Conservation (phyloP, 2,329 filamentous ascomycete species). For the Colletotrichum higginsianum region DNA sequence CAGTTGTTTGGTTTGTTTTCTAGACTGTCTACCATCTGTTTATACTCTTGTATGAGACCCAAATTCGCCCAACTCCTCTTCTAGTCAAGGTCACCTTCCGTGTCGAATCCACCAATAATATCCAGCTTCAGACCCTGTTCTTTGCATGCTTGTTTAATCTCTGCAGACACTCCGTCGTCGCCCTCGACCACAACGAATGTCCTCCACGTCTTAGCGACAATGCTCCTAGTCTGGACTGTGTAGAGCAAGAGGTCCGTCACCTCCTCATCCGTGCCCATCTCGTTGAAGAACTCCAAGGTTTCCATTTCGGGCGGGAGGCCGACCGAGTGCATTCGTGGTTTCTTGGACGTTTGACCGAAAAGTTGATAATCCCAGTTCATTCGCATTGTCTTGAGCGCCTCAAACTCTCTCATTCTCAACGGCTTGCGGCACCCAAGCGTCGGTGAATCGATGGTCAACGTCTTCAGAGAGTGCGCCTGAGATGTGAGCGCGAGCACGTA, state of each 20-base stretch:
- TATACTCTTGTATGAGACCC: not conserved
- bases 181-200: slow-evolving; percentile 56
- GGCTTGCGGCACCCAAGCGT: slow-evolving; percentile 57
- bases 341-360: slow-evolving; percentile 61
- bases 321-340: slow-evolving; percentile 62
- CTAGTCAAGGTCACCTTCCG: slow-evolving; percentile 18
- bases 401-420: slow-evolving; percentile 61
- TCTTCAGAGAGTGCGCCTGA: slow-evolving; percentile 59
- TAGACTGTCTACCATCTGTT: not conserved
- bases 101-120: slow-evolving; percentile 50
- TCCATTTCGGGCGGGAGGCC: slow-evolving; percentile 63
- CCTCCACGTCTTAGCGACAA: slow-evolving; percentile 56
- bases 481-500: slow-evolving; percentile 62
- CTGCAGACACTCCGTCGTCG: slow-evolving; percentile 52
- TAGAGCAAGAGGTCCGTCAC: slow-evolving; percentile 61
- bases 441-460: slow-evolving; percentile 61
- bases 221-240: slow-evolving; percentile 55
- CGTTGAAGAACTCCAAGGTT: slow-evolving; percentile 62
- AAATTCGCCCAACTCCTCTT: not conserved
- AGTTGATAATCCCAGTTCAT: slow-evolving; percentile 65
- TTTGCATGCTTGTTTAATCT: slow-evolving; percentile 55
- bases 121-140: slow-evolving; percentile 51
- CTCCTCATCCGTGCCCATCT: slow-evolving; percentile 62
- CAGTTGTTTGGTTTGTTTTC: not conserved
- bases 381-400: slow-evolving; percentile 56